Evolutionary conservation across 2,329 filamentous ascomycete genomes (phyloP), one percentile per base, ranked within the genome.

Genomic region (Stachybotrys echinatus): DNA sequence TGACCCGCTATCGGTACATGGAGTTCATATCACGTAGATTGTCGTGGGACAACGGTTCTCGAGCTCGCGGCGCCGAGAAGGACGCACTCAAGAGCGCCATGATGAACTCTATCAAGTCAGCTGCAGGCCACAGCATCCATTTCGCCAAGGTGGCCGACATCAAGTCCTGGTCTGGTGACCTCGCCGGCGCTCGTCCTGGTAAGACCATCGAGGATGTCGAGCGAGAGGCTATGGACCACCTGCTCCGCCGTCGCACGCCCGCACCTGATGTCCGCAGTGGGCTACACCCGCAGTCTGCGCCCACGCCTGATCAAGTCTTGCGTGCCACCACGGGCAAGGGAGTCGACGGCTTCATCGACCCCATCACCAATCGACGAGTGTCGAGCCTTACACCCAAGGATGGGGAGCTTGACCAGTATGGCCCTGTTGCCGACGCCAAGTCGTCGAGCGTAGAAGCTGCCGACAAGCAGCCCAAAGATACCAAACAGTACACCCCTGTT

Each of bases 351-450:
- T 50, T 54, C 20, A 81, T 84, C 42, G 80, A 84, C 50, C 80
- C 80, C 3, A 81, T 84, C 51, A 81, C 79, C 17, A 83, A 83
- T 53, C 73, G 78, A 31, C 79, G 73, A 52, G 69, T 79, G 4
- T 51, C 59, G 40, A 57, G 60, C 42, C 52, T 57, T 6, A 54
- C 61, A 5, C 65, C 67, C 53, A 50, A 55, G 19, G 66, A 66
- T 47, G 54, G 57, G 2, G 65, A 67, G 45, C 54, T 69, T 5
- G 48, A 57, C 21, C 55, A 57, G 5, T 69, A 68, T 50, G 57
- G 42, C 4, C 59, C 61, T 12, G 53, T 61, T 37, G 60, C 60
- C 21, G 19, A 17, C 17, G 27, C 45, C 3, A 22, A 46, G 6
- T 22, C 22, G 21, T 19, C 22, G 31, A 14, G 19, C 42, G 10